Conservation (phyloP, 257 asterid species). For the Anisodus tanguticus region DNA sequence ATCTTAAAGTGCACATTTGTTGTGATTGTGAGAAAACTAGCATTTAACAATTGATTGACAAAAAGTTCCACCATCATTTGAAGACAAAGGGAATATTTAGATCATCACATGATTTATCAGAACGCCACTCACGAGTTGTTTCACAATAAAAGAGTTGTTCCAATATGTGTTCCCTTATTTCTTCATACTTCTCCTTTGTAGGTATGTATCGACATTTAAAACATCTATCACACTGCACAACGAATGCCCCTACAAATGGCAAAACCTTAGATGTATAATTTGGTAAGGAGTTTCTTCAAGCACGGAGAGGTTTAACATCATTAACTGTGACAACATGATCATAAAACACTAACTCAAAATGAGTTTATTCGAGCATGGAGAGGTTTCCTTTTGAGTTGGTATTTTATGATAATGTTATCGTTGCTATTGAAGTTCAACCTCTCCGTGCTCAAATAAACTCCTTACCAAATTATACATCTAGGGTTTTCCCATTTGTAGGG, state of each 20-base stretch:
- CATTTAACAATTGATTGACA: not conserved
- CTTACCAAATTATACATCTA: conserved; percentile 47
- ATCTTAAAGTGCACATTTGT: not conserved
- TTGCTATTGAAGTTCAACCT: conserved; percentile 37
- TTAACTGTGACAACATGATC: conserved; percentile 51
- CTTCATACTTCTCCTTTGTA: conserved; percentile 78
- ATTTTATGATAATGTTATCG: conserved; percentile 58
- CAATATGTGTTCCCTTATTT: conserved; percentile 71
- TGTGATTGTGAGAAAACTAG: not conserved
- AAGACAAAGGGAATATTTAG: not conserved
- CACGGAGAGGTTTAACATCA: conserved; percentile 34
- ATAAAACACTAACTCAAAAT: conserved; percentile 61
- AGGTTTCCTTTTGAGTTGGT: conserved; percentile 48
- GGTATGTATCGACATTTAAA: conserved; percentile 90
- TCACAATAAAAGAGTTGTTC: conserved; percentile 72
- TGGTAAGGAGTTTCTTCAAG: conserved; percentile 48
- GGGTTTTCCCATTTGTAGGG: conserved; percentile 66
- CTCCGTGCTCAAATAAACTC: conserved; percentile 46
- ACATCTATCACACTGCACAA: conserved; percentile 71
- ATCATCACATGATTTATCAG: conserved; percentile 65
- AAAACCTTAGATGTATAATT: conserved; percentile 49
- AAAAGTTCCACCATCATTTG: not conserved
- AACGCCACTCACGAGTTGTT: conserved; percentile 77
- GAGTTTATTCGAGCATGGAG: too few species aligned
- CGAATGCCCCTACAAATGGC: conserved; percentile 77